Percentiles rank a stretch among this genome's conserved stretches.
These are phyloP conservation scores for Eucalyptus victrix DNA, from an alignment of 345 rosid genomes.

Conservation along the genomic window DNA sequence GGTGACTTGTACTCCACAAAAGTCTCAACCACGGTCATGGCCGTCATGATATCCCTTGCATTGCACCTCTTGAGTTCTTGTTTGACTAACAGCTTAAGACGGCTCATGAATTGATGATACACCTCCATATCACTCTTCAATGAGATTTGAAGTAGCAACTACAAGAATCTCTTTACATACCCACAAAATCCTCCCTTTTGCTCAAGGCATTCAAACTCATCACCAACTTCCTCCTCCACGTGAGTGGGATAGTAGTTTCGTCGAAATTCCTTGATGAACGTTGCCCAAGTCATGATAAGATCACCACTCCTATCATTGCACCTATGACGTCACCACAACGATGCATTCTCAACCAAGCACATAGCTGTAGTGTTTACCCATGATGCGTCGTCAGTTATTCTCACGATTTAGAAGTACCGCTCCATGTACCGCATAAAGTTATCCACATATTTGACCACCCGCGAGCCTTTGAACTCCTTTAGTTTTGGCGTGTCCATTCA, in stretches of 20 bases:
- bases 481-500: too few relatives aligned
- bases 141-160: neutral
- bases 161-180: neutral
- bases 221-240: neutral
- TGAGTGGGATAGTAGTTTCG: too few relatives aligned
- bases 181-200: neutral
- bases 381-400: neutral
- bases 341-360: neutral
- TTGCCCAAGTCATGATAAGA: neutral
- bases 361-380: neutral
- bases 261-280: too few relatives aligned
- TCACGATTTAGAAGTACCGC: too few relatives aligned
- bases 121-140: neutral
- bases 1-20: too few relatives aligned
- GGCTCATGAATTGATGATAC: neutral
- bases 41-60: fast-evolving
- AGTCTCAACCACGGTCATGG: neutral
- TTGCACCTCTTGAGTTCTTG: neutral
- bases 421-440: too few relatives aligned
- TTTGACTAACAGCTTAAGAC: too few relatives aligned
- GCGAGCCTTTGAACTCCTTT: too few relatives aligned
- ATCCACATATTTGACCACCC: too few relatives aligned
- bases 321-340: neutral
- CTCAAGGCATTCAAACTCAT: neutral
- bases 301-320: neutral